Conservation (phyloP, 1,139 yeast species). For the Protomyces gravidus region DNA sequence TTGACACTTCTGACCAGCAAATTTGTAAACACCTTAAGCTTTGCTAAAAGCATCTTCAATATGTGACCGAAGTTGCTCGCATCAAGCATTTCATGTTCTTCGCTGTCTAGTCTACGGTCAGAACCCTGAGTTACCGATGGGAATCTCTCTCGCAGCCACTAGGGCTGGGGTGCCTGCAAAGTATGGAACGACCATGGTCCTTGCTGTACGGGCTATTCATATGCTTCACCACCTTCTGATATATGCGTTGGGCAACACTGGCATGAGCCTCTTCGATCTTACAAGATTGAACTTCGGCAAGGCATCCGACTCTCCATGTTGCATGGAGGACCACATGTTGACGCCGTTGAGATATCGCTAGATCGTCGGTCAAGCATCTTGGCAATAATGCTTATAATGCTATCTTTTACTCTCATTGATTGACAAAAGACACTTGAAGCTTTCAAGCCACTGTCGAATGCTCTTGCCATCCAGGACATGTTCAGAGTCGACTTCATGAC, state of each 20-base stretch:
- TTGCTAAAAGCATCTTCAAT: background rate
- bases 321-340: background rate
- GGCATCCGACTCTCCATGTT: background rate
- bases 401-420: background rate
- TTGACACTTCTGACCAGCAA: too few relatives aligned
- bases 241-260: background rate
- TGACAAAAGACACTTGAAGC: too few relatives aligned
- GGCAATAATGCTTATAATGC: background rate
- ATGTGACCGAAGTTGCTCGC: background rate
- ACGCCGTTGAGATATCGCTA: background rate
- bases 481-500: too few relatives aligned
- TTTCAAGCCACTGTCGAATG: too few relatives aligned
- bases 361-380: background rate
- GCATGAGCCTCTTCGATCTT: background rate
- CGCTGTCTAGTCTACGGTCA: background rate
- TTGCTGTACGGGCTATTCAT: background rate
- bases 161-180: background rate
- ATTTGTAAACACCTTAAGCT: background rate
- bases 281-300: background rate
- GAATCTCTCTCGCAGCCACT: background rate
- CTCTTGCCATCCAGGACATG: too few relatives aligned
- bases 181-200: background rate
- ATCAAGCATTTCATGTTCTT: background rate
- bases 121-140: background rate
- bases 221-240: background rate